phyloP scores from a whole-genome alignment of 2,329 filamentous ascomycete genomes.

The Botryotinia convoluta region DNA sequence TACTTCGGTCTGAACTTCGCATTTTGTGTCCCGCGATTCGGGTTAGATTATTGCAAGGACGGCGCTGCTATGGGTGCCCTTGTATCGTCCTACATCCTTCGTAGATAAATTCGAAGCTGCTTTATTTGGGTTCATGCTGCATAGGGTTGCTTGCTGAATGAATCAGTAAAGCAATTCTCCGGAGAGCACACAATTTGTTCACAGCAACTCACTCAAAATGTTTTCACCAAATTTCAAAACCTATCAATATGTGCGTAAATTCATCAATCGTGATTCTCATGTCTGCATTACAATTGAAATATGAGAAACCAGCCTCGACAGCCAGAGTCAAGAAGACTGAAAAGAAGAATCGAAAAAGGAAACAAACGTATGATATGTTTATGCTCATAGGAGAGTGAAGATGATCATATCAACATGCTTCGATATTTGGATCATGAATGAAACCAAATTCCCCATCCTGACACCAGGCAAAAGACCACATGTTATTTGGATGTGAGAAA shows the following conservation, averaged over 20 bases:
- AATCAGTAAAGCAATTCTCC: not conserved
- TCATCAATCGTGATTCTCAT: slow-evolving; percentile 18
- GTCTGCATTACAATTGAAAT: slow-evolving; percentile 13
- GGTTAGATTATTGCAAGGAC: not conserved
- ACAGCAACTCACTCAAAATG: not conserved
- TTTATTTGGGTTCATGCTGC: not conserved
- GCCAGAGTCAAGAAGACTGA: not conserved
- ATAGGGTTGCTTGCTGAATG: not conserved
- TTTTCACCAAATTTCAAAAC: not conserved
- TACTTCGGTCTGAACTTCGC: not conserved
- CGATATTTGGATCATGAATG: not conserved
- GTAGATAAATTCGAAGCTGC: not conserved
- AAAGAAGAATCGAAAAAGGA: slow-evolving; percentile 6
- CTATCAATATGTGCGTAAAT: not conserved
- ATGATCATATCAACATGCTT: not conserved
- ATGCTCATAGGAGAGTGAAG: not conserved
- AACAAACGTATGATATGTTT: slow-evolving; percentile 1
- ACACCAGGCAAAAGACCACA: not conserved
- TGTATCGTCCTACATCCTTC: not conserved
- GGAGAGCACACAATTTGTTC: not conserved
- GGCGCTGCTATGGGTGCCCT: too few relatives aligned
- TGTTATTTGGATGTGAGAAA: not conserved
- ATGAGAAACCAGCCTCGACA: not conserved
- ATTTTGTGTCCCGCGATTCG: not conserved
- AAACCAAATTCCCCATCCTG: not conserved